A percentile compares a stretch with the other conserved stretches of the same genome.
Conservation (phyloP, 768 basidiomycete species). For the Wakefieldia striispora region DNA sequence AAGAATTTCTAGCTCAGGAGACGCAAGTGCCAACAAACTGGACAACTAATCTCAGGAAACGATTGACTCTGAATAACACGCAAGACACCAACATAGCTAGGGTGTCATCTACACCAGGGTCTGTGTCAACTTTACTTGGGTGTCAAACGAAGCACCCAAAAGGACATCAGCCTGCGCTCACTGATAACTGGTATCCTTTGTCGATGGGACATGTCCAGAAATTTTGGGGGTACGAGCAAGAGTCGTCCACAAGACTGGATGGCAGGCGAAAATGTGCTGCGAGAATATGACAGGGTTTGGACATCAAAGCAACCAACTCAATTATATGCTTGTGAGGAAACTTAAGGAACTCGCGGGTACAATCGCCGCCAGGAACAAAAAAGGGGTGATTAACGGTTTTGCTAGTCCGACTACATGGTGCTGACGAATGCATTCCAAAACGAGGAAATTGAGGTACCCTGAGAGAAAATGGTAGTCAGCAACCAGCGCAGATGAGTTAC, state of each 20-base stretch:
- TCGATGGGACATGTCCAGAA: slow-evolving; percentile 16
- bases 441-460: neutral
- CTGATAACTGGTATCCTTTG: slow-evolving; percentile 62
- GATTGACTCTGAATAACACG: neutral
- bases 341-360: no score
- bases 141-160: slow-evolving; percentile 1
- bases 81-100: slow-evolving; percentile 61
- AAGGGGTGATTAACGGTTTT: no score
- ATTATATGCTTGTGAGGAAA: no score
- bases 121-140: slow-evolving; percentile 65
- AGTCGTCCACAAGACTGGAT: no score
- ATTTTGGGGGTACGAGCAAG: no score
- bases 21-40: slow-evolving; percentile 75
- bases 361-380: no score
- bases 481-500: neutral
- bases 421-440: neutral
- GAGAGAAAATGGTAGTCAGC: slow-evolving; percentile 7
- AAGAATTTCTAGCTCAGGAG: slow-evolving; percentile 79
- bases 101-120: slow-evolving; percentile 83
- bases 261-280: no score
- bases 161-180: slow-evolving; percentile 32
- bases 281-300: no score
- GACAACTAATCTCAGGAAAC: neutral
- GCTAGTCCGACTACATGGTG: neutral
- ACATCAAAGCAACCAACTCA: no score